These are phyloP conservation scores for Daldinia grandis DNA, from an alignment of 495 filamentous ascomycete species.

Conservation along the genomic window DNA sequence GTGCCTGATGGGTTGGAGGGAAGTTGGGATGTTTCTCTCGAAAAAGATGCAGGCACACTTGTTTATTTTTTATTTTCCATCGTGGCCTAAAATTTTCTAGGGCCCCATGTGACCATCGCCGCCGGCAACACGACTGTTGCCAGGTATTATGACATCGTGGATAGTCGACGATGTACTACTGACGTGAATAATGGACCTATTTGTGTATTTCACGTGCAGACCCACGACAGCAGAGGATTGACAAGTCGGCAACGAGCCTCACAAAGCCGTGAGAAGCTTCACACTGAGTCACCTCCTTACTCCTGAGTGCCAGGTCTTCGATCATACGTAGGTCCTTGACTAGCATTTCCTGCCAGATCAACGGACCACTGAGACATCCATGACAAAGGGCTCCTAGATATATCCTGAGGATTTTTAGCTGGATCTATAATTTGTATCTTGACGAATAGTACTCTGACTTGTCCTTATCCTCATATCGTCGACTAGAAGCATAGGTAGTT, in stretches of 20 bases:
- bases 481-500: neutral
- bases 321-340: neutral
- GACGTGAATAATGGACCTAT: neutral
- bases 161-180: neutral
- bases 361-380: neutral
- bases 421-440: no score
- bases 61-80: neutral
- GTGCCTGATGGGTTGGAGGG: neutral
- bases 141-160: neutral
- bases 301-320: neutral
- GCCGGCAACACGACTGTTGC: neutral
- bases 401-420: neutral
- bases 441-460: neutral
- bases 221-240: neutral
- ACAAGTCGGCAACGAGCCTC: neutral
- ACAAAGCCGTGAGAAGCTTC: neutral
- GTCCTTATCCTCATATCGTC: neutral
- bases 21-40: neutral
- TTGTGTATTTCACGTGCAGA: neutral
- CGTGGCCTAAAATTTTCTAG: neutral
- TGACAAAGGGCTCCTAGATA: neutral
- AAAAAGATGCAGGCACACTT: neutral
- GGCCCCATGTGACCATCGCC: neutral
- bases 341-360: neutral
- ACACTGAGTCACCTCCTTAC: neutral